Percentiles rank a stretch among this genome's conserved stretches.
Evolutionary conservation across 2,329 filamentous ascomycete genomes (phyloP).

Genomic region (Cercospora nicotianae): DNA sequence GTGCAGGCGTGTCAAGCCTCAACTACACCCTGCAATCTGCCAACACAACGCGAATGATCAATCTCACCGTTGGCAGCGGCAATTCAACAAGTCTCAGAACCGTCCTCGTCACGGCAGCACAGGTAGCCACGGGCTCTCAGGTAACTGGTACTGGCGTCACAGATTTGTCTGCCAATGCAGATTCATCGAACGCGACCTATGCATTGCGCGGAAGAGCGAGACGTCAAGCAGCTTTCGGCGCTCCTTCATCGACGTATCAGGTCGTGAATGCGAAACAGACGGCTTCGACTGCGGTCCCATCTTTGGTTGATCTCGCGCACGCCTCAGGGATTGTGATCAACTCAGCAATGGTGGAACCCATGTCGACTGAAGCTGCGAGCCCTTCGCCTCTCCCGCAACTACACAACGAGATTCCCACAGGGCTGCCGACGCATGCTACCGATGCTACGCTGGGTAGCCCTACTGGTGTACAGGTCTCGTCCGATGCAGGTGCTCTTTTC

Average conservation of each 20-base stretch:
- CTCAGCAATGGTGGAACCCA: neutral
- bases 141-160: neutral
- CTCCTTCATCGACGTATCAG: neutral
- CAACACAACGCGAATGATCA: slow-evolving; percentile 4
- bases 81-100: slow-evolving; percentile 7
- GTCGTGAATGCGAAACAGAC: neutral
- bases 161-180: neutral
- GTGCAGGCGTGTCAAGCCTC: neutral
- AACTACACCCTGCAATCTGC: neutral
- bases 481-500: neutral
- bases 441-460: neutral
- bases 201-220: neutral
- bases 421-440: neutral
- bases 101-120: neutral
- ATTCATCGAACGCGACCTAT: neutral
- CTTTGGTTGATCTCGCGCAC: neutral
- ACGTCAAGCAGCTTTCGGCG: neutral
- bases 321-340: neutral
- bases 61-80: neutral
- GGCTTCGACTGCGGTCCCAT: neutral
- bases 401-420: neutral
- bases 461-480: neutral
- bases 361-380: neutral
- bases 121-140: neutral
- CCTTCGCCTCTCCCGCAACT: neutral